A percentile compares a stretch with the other conserved stretches of the same genome.
Evolutionary conservation across 177 flowering plant genomes (phyloP).

Genomic region (Vitis hybrid): DNA sequence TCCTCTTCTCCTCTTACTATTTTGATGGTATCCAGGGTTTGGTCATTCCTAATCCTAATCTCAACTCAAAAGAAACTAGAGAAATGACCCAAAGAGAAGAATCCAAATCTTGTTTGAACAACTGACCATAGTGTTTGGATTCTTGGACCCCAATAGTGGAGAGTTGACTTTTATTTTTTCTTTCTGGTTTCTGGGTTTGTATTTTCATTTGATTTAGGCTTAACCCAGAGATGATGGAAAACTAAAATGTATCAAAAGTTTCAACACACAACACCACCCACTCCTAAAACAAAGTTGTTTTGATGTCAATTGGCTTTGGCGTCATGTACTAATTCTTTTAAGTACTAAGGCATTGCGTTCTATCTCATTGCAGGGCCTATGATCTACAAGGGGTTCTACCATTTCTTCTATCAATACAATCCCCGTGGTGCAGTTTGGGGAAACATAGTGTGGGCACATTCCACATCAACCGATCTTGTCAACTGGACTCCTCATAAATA

Average conservation of each 20-base stretch:
- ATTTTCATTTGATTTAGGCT: background rate
- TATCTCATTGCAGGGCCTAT: conserved; percentile 38
- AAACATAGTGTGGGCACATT: conserved; percentile 51
- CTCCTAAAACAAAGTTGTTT: background rate
- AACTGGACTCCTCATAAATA: conserved; percentile 40
- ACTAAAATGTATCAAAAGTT: background rate
- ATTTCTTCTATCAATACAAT: conserved; percentile 55
- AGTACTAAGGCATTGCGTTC: background rate
- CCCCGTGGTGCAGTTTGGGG: conserved; percentile 43
- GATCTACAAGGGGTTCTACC: conserved; percentile 51
- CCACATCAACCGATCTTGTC: conserved; percentile 45
- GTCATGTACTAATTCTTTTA: too few species aligned
- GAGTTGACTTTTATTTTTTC: background rate
- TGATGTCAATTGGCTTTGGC: too few species aligned
- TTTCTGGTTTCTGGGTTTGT: background rate
- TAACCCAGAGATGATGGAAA: too few species aligned
- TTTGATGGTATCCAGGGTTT: background rate
- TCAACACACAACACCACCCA: too few species aligned
- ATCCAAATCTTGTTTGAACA: too few species aligned
- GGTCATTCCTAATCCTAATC: background rate
- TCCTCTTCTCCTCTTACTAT: background rate
- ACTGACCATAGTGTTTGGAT: too few species aligned
- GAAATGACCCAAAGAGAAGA: too few species aligned
- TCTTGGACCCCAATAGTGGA: too few species aligned
- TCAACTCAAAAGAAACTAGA: too few species aligned